Base-by-base conservation (phyloP, 2,329 filamentous ascomycete genomes). In the Sarocladiaceae sp. region DNA sequence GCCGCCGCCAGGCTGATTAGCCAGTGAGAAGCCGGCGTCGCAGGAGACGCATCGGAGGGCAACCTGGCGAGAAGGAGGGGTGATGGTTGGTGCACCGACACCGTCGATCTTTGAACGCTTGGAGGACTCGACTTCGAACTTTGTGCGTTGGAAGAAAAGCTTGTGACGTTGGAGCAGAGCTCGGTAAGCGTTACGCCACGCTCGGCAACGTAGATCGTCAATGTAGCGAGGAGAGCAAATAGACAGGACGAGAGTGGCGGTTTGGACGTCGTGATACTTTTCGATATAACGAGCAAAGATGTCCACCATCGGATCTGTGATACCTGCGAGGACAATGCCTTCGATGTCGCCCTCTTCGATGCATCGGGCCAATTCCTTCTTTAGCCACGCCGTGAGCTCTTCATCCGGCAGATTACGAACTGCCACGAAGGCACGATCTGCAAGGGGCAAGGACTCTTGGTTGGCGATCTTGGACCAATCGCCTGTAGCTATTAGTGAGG, bases 1-100 rank as follows among this genome's bases (percentile, higher is more conserved):
- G 18, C 29, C 47, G 17, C 46, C 46, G 6, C 47, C 47, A 52
- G 52, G 20, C 50, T 64, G 69, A 53, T 73, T 75, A 36, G 73
- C 71, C 22, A 78, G 69, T 29, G 73, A 78, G 48, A 77, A 78
- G 62, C 82, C 76, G 29, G 79, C 76, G 60, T 87, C 84, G 70
- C 89, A 94, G 70, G 89, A 88, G 46, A 87, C 78, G 68, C 89
- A 94, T 44, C 88, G 82, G 47, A 94, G 78, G 4, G 86, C 83
- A 51, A 93, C 81, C 67, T 90, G 87, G 28, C 84, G 75, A 2
- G 81, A 82, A 1, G 85, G 78, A 1, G 84, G 79, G 53, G 82
- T 82, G 57, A 88, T 77, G 7, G 80, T 78, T n/a, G 80, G 80
- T 3, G 47, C 47, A 22, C 47, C 47, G 6, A 66, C 57, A 36